These are phyloP conservation scores for Chytriomyces hyalinus DNA, from an alignment of 192 early-diverging fungal species.

Conservation along the genomic window DNA sequence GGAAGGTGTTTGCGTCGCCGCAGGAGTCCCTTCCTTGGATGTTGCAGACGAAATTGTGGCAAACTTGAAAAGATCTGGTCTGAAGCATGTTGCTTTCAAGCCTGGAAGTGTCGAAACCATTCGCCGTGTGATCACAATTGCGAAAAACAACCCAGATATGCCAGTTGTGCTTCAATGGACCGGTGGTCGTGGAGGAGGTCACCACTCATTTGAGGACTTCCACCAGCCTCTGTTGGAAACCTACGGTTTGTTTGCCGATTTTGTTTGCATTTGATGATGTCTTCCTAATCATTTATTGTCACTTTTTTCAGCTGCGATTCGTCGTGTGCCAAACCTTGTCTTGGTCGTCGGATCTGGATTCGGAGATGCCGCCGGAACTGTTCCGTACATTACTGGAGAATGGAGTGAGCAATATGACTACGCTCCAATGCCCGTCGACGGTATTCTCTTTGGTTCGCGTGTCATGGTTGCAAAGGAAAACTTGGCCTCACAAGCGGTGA, in stretches of 20 bases:
- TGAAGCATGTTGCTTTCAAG: slow-evolving; percentile 87
- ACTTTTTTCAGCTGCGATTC: slow-evolving; percentile 67
- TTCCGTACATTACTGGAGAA: slow-evolving; percentile 92
- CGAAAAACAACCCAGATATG: slow-evolving; percentile 78
- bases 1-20: slow-evolving; percentile 89
- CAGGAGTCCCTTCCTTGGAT: slow-evolving; percentile 87
- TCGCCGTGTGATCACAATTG: slow-evolving; percentile 82
- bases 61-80: slow-evolving; percentile 72
- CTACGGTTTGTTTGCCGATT: slow-evolving; percentile 50
- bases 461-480: slow-evolving; percentile 94
- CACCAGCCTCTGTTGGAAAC: slow-evolving; percentile 89
- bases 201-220: slow-evolving; percentile 96
- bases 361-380: slow-evolving; percentile 81
- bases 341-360: slow-evolving; percentile 92
- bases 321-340: slow-evolving; percentile 78
- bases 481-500: slow-evolving; percentile 75
- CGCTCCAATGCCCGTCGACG: slow-evolving; percentile 95
- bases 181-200: slow-evolving; percentile 93
- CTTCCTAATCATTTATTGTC: background rate
- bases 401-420: slow-evolving; percentile 81
- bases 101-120: slow-evolving; percentile 81
- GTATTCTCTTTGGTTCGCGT: slow-evolving; percentile 93
- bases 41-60: slow-evolving; percentile 81
- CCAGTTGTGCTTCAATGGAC: slow-evolving; percentile 95
- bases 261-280: background rate